Conservation (phyloP, 148 eudicot genomes). For the Amaranthus palmeri region DNA sequence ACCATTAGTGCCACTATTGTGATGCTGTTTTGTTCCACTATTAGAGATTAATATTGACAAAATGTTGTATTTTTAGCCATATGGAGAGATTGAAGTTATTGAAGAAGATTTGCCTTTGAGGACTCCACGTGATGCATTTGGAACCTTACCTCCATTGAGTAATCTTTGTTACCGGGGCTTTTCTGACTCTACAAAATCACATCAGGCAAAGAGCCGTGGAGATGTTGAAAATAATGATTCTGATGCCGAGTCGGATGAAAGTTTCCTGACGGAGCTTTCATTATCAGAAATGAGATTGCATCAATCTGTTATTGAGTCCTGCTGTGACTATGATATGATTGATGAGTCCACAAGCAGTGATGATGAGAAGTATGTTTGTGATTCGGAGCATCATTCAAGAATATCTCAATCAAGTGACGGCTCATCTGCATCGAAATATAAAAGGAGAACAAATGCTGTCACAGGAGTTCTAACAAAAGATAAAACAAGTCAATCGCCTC, state of each 20-base stretch:
- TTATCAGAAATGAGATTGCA: conserved; percentile 66
- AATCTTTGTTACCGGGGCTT: conserved; percentile 30
- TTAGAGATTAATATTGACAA: conserved; percentile 18
- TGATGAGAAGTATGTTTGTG: conserved; percentile 46
- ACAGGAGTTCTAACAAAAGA: conserved; percentile 24
- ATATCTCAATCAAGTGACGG: conserved; percentile 31
- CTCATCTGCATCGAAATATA: conserved; percentile 25
- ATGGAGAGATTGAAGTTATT: conserved; percentile 82
- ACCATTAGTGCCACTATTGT: conserved; percentile 5
- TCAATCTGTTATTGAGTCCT: conserved; percentile 49
- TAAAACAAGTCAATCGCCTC: conserved; percentile 21
- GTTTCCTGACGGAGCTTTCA: conserved; percentile 68
- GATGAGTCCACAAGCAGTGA: conserved; percentile 61
- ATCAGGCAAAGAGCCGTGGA: conserved; percentile 27
- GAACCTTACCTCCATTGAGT: conserved; percentile 52
- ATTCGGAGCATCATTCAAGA: conserved; percentile 30
- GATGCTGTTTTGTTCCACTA: conserved; percentile 6
- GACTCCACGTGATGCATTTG: conserved; percentile 85
- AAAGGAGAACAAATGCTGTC: conserved; percentile 27
- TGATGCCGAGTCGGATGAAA: conserved; percentile 71
- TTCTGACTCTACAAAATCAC: conserved; percentile 23
- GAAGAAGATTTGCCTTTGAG: conserved; percentile 80
- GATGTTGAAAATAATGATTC: conserved; percentile 49
- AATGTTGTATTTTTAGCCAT: conserved; percentile 40
- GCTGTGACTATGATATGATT: conserved; percentile 32